phyloP scores from a whole-genome alignment of 139 green algal genomes.

The Nannochloris sp. region DNA sequence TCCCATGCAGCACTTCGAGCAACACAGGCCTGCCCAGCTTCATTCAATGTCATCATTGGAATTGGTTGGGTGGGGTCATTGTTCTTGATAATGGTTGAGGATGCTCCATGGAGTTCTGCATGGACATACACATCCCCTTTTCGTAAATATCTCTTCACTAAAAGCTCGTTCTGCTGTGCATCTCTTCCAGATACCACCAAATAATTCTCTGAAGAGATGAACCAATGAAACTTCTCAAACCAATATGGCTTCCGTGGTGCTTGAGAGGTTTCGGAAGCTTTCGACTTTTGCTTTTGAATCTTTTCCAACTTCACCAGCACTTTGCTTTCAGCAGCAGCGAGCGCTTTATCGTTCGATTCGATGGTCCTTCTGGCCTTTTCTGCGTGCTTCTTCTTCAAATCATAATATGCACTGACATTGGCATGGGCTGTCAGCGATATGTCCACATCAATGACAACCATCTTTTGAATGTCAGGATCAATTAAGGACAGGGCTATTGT shows the following conservation, averaged over 20 bases:
- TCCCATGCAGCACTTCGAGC: constrained; percentile 86
- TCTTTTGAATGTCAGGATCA: constrained; percentile 22
- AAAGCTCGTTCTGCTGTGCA: constrained; percentile 92
- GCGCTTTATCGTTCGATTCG: constrained; percentile 56
- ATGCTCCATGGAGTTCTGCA: constrained; percentile 87
- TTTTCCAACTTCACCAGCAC: constrained; percentile 55
- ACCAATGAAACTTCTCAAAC: constrained; percentile 98
- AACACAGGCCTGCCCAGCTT: constrained; percentile 77
- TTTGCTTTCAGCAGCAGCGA: constrained; percentile 85
- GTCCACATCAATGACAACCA: constrained; percentile 65
- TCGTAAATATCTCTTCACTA: constrained; percentile 76
- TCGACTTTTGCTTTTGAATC: constrained; percentile 23
- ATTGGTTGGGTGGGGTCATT: constrained; percentile 37
- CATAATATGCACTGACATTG: constrained; percentile 70
- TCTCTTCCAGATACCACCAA: constrained; percentile 84
- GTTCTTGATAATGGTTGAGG: constrained; percentile 84
- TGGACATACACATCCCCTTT: constrained; percentile 83
- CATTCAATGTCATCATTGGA: constrained; percentile 59
- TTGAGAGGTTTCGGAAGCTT: constrained; percentile 7
- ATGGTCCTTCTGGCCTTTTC: constrained; percentile 78
- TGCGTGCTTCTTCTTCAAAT: constrained; percentile 57
- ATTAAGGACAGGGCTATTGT: constrained; percentile 72
- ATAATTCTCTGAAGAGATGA: constrained; percentile 88
- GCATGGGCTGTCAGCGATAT: constrained; percentile 67
- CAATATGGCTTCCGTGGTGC: constrained; percentile 77